These are phyloP conservation scores for Shiraia sp. DNA, from an alignment of 2,329 filamentous ascomycete species.

Conservation along the genomic window DNA sequence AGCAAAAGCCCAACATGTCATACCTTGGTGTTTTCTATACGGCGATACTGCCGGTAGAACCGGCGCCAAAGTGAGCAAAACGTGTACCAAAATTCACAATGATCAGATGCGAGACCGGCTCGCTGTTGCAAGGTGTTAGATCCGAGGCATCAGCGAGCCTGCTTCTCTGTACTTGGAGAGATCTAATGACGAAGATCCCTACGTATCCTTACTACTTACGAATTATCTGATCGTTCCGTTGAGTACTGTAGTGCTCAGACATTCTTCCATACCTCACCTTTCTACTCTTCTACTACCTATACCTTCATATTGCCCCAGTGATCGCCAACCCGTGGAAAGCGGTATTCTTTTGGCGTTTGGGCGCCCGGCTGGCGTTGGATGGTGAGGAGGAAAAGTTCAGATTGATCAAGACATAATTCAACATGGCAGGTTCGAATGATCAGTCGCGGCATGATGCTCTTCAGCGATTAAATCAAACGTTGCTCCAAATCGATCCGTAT, in stretches of 20 bases:
- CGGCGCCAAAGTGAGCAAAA: not conserved
- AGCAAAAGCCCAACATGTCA: slow-evolving; percentile 11
- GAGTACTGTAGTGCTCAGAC: slow-evolving; percentile 22
- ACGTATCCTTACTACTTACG: slow-evolving; percentile 8
- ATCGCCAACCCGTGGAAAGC: slow-evolving; percentile 1
- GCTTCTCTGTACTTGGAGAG: slow-evolving; percentile 4
- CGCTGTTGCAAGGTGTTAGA: slow-evolving; percentile 24
- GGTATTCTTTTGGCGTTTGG: not conserved
- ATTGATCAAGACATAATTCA: not conserved
- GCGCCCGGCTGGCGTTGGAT: not conserved
- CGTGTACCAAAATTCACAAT: not conserved
- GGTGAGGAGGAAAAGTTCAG: too few relatives aligned
- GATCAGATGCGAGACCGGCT: slow-evolving; percentile 8
- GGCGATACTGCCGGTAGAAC: slow-evolving; percentile 3
- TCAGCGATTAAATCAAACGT: slow-evolving; percentile 42
- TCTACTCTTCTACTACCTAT: slow-evolving; percentile 15
- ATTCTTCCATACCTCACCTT: slow-evolving; percentile 19
- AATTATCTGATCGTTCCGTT: slow-evolving; percentile 18
- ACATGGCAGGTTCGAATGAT: slow-evolving; percentile 33
- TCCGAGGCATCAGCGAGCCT: slow-evolving; percentile 41
- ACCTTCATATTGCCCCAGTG: slow-evolving; percentile 13
- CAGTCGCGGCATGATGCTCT: slow-evolving; percentile 34
- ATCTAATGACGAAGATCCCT: slow-evolving; percentile 14
- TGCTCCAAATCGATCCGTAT: slow-evolving; percentile 44
- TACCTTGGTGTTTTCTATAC: slow-evolving; percentile 5